A percentile compares a stretch with the other conserved stretches of the same genome.
Evolutionary conservation across 805 yeast genomes (phyloP).

Genomic region (Ogataea methanolica): DNA sequence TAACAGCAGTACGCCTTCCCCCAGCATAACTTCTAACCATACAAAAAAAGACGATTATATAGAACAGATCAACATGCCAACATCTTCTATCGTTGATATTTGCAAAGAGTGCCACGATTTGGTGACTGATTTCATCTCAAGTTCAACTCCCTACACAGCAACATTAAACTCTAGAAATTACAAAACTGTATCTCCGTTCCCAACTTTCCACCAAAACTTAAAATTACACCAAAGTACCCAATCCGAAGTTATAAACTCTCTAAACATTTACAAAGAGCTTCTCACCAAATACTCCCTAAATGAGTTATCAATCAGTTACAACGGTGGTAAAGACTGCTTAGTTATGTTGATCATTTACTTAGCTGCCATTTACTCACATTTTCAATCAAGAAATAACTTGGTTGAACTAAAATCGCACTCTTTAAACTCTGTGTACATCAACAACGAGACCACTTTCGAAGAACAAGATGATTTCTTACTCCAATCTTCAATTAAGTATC

Average conservation of each 20-base stretch:
- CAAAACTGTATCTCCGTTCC: slow-evolving; percentile 6
- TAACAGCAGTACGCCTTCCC: too few relatives aligned
- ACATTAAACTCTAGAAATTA: not conserved
- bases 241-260: slow-evolving; percentile 19
- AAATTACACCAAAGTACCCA: slow-evolving; percentile 20
- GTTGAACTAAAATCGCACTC: slow-evolving; percentile 19
- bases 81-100: slow-evolving; percentile 16
- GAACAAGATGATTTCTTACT: slow-evolving; percentile 66
- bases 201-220: slow-evolving; percentile 11
- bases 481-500: slow-evolving; percentile 48
- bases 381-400: slow-evolving; percentile 9
- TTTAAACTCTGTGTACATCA: slow-evolving; percentile 61
- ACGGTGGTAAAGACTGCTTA: slow-evolving; percentile 96
- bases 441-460: slow-evolving; percentile 66
- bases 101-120: slow-evolving; percentile 19
- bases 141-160: slow-evolving; percentile 7
- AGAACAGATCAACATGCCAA: slow-evolving; percentile 6
- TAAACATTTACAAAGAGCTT: slow-evolving; percentile 13
- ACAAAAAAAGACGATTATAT: too few relatives aligned
- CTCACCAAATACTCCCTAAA: slow-evolving; percentile 26
- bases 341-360: slow-evolving; percentile 77
- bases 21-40: too few relatives aligned
- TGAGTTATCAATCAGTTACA: slow-evolving; percentile 76
- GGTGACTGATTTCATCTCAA: slow-evolving; percentile 11
- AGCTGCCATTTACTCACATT: slow-evolving; percentile 39